Evolutionary conservation across 257 asterid species (phyloP).

Genomic region (Voacanga thouarsii): DNA sequence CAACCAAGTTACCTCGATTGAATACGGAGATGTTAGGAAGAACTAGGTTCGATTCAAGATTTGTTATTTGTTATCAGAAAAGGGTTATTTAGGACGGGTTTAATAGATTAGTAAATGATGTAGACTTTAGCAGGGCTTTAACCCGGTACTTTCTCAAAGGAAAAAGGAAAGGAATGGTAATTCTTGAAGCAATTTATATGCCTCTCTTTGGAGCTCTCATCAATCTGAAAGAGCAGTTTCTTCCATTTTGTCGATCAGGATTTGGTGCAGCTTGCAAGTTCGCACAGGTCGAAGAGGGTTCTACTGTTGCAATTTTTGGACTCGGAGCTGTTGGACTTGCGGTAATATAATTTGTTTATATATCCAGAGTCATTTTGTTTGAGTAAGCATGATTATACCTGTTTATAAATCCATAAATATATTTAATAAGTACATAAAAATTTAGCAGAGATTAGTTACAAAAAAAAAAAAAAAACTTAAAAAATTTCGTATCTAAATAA

Average conservation of each 20-base stretch:
- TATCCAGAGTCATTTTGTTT: not conserved
- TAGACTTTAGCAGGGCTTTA: no score
- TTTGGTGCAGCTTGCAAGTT: conserved; percentile 39
- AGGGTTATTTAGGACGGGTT: no score
- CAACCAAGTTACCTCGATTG: not conserved
- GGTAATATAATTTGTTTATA: conserved; percentile 19
- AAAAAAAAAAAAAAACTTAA: no score
- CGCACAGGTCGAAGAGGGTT: conserved; percentile 41
- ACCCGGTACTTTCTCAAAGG: not conserved
- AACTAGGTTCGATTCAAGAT: not conserved
- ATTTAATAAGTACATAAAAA: no score
- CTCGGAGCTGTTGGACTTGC: conserved; percentile 46
- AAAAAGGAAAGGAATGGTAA: not conserved
- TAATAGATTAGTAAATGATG: no score
- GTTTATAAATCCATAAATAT: no score
- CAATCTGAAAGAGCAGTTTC: not conserved
- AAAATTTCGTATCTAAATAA: no score
- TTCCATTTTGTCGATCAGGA: conserved; percentile 11
- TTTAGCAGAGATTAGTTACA: no score
- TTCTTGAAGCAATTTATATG: not conserved
- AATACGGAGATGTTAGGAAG: not conserved
- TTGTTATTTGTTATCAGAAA: no score
- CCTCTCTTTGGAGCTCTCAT: no score
- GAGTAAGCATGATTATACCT: not conserved
- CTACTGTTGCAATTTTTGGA: conserved; percentile 43